Base-by-base conservation (phyloP, 1,284 basidiomycete species). In the Rhizoctonia solani region DNA sequence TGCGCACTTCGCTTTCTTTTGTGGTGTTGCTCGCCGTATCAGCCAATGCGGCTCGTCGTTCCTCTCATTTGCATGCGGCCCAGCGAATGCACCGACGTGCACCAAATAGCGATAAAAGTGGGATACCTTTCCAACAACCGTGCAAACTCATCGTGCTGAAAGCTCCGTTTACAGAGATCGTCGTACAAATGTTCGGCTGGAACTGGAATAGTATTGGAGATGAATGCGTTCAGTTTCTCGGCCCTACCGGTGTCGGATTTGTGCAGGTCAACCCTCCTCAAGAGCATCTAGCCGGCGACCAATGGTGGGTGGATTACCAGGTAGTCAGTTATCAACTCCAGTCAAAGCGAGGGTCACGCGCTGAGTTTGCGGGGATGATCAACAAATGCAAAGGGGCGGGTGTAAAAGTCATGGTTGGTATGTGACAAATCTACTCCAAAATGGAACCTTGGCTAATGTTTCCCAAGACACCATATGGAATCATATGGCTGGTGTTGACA, bases 201-300 rank as follows among this genome's bases (percentile, higher is more conserved):
- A 78, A 70, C 25, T 85, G 83, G 83, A 79, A 80, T 70, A 86
- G 83, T 71, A 74, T 88, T 56, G 86, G 86, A 0, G 73, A 81
- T 1, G 87, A 89, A 76, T 89, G 87, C 75, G 84, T 80, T 4
- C 78, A 78, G 63, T 88, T 87, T 74, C 80, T 89, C 58, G 87
- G 87, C 0, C 86, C 87, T 4, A 82, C 84, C 25, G 79, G 86
- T 0, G 87, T 87, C 73, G 86, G 85, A 3, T 87, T 81, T 71
- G 85, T 88, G 21, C 87, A 88, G 84, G 29, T 66, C 25, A 58
- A 27, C 25, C 63, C 72, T 16, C 67, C 72, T 3, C 37, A 61
- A 29, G 71, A 71, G 41, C 71, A 71, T 34, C 68, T 72, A n/a
- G 56, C 50, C 9, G 71, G 70, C 55, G 21, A 21, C 1, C 67